Conservation (phyloP, 495 filamentous ascomycete genomes). For the Tuber brumale region DNA sequence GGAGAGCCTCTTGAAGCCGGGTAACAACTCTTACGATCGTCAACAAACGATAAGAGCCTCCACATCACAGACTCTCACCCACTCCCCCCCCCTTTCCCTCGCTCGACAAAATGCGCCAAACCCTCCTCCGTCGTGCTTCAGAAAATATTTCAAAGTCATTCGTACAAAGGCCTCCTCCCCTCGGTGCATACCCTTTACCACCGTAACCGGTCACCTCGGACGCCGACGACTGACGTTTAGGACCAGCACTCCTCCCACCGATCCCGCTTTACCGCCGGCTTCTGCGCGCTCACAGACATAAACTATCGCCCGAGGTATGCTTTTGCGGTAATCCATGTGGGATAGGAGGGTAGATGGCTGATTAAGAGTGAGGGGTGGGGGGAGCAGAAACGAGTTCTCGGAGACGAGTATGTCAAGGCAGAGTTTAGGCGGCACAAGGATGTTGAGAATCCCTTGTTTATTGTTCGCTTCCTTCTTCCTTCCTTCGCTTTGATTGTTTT, state of each 20-base stretch:
- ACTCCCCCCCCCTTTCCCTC: neutral
- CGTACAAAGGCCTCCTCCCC: slow-evolving; percentile 1
- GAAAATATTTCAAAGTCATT: slow-evolving; percentile 6
- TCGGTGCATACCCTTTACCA: slow-evolving; percentile 6
- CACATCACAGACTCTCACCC: neutral
- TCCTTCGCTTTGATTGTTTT: neutral
- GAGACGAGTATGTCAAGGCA: slow-evolving; percentile 82
- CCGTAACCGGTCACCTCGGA: neutral
- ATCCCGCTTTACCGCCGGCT: slow-evolving; percentile 83
- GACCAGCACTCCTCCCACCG: slow-evolving; percentile 78
- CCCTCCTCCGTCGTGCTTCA: slow-evolving; percentile 21
- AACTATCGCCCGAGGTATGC: slow-evolving; percentile 62
- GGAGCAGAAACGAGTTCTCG: slow-evolving; percentile 53
- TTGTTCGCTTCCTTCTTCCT: slow-evolving; percentile 53
- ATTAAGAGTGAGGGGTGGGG: neutral
- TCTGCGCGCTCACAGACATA: slow-evolving; percentile 74
- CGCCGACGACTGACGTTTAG: slow-evolving; percentile 45
- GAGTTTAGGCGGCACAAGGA: slow-evolving; percentile 78
- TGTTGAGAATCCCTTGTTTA: slow-evolving; percentile 84
- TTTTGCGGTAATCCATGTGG: neutral
- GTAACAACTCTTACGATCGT: slow-evolving; percentile 3
- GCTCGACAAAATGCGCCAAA: slow-evolving; percentile 14
- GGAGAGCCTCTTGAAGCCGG: slow-evolving; percentile 8
- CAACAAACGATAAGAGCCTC: neutral
- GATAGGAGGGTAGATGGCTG: neutral